Evolutionary conservation across 2,329 filamentous ascomycete genomes (phyloP).

Genomic region (Botrytis medusae): DNA sequence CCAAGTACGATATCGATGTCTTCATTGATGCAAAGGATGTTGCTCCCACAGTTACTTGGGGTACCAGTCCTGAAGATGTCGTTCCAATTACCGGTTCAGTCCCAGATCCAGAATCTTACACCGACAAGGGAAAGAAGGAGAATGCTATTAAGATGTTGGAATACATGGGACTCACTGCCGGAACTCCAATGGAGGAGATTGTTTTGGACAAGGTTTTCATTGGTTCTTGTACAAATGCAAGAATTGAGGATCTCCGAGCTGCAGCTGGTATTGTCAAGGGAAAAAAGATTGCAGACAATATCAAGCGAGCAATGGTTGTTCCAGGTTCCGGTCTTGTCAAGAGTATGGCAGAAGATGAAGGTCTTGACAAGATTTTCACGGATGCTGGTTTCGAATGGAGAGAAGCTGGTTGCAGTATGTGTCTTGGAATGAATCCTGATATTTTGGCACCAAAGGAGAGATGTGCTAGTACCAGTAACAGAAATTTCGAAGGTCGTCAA

Average conservation of each 20-base stretch:
- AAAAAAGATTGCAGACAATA: constrained; percentile 79
- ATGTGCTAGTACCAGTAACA: constrained; percentile 93
- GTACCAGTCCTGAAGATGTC: constrained; percentile 93
- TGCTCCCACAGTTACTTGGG: constrained; percentile 91
- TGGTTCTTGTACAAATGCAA: constrained; percentile 94
- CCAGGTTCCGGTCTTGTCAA: constrained; percentile 95
- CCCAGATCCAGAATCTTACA: constrained; percentile 84
- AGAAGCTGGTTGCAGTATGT: constrained; percentile 98
- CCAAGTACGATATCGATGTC: constrained; percentile 86
- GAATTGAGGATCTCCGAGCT: constrained; percentile 91
- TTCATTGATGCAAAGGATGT: constrained; percentile 93
- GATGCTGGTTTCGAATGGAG: constrained; percentile 97
- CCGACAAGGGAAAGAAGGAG: constrained; percentile 75
- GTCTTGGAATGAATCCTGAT: constrained; percentile 98
- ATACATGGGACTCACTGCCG: constrained; percentile 91
- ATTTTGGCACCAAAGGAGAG: constrained; percentile 90
- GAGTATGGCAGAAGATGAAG: constrained; percentile 84
- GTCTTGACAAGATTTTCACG: constrained; percentile 86
- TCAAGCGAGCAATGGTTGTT: constrained; percentile 94
- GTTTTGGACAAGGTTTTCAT: constrained; percentile 95
- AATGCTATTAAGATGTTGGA: constrained; percentile 80
- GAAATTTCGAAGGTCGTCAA: constrained; percentile 96
- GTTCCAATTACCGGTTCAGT: constrained; percentile 91
- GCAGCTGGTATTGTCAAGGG: constrained; percentile 86
- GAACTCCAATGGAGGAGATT: constrained; percentile 91